Evolutionary conservation across 345 rosid genomes (phyloP), one percentile per base, ranked within the genome.

Genomic region (Physaria fendleri): DNA sequence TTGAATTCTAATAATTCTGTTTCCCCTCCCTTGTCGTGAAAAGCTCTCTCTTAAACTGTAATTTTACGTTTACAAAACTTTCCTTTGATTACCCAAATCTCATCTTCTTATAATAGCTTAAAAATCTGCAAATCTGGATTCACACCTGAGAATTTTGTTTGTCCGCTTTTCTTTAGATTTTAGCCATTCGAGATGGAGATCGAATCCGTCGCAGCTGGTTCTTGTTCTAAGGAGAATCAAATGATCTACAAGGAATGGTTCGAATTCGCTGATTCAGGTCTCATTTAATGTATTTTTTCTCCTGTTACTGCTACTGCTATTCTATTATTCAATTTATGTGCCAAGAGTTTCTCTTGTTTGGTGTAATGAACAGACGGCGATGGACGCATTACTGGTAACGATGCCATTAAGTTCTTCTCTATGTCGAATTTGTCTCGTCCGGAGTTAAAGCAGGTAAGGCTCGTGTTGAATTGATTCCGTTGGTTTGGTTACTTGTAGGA

Each of bases 231-330:
- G 63, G 93, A 86, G 75, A 71, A 81, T 52, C 90, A 86, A 64
- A 59, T 58, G 70, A 83, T 80, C 78, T 92, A 88, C 69, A 88
- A 80, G 62, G 87, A 84, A n/a, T 88, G 98, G 96, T 92, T 92
- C 55, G 70, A 23, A 62, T 78, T 54, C 62, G 87, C 96, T 7
- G 98, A 92, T 79, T 79, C 97, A 71, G 98, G 95, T 91, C 11
- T 40, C 57, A 8, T 43, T 9, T 37, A 5, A 59, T 37, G 20
- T 47, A 16, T 0, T 9, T 2, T 6, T 14, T 1, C 13, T 45
- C 42, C 25, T 61, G 6, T 20, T 47, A 24, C 32, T n/a, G n/a
- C 48, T 32, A 34, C 12, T 37, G 6, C 25, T 7, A 28, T 44
- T 21, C 11, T 23, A 34, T n/a, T 5, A 6, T 49, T 29, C 65